phyloP scores from a whole-genome alignment of 305 asterid genomes.

The Solanum chacoense region DNA sequence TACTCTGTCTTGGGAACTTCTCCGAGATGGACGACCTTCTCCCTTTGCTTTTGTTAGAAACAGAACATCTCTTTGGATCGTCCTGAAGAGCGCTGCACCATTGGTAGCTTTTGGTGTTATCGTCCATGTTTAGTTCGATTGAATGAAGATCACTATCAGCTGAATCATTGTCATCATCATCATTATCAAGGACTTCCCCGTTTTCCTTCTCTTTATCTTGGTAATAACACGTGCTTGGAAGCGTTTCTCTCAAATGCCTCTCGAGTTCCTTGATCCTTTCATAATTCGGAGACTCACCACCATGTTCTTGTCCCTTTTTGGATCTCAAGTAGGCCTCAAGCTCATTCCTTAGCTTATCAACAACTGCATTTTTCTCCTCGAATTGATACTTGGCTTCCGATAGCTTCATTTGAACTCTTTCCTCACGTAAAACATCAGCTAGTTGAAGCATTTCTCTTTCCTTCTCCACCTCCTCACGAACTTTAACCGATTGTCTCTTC shows the following conservation, averaged over 20 bases:
- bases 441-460: constrained; percentile 95
- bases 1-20: constrained; percentile 18
- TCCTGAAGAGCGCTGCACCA: constrained; percentile 36
- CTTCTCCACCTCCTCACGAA: constrained; percentile 69
- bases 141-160: constrained; percentile 73
- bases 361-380: constrained; percentile 78
- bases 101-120: constrained; percentile 38
- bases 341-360: constrained; percentile 58
- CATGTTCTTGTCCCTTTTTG: constrained; percentile 34
- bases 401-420: constrained; percentile 92
- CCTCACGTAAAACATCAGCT: constrained; percentile 78
- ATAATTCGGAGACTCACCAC: constrained; percentile 48
- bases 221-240: constrained; percentile 31
- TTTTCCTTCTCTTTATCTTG: constrained; percentile 24
- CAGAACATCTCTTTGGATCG: constrained; percentile 28
- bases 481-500: constrained; percentile 60
- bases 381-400: constrained; percentile 80
- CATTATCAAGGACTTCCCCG: neutral
- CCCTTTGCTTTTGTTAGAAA: constrained; percentile 28
- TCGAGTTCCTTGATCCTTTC: constrained; percentile 74
- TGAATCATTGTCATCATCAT: constrained; percentile 24
- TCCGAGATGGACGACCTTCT: constrained; percentile 37
- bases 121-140: constrained; percentile 63
- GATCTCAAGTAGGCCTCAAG: constrained; percentile 57
- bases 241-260: constrained; percentile 60